These are phyloP conservation scores for Lathyrus tuberosus DNA, from an alignment of 306 rosid genomes.

Conservation along the genomic window DNA sequence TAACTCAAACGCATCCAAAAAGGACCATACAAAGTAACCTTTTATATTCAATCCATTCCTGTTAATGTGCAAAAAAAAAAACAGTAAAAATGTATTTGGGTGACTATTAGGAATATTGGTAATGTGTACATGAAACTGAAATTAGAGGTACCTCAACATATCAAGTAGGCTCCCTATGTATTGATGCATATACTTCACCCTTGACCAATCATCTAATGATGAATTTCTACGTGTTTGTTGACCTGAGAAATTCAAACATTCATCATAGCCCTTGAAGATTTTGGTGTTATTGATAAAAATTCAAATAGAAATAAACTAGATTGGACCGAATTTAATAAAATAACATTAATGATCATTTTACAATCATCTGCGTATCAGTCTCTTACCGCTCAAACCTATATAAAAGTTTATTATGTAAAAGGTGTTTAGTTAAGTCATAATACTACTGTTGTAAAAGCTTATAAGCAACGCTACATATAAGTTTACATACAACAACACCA, in stretches of 20 bases:
- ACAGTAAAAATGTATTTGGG: no score
- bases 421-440: no score
- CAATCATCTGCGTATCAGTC: no score
- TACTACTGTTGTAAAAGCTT: no score
- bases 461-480: no score
- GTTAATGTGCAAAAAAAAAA: background rate
- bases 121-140: background rate
- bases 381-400: no score
- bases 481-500: no score
- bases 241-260: constrained; percentile 42
- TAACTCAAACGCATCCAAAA: constrained; percentile 42
- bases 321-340: no score
- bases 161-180: constrained; percentile 50
- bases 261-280: background rate
- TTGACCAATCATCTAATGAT: constrained; percentile 56
- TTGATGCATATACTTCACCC: constrained; percentile 51
- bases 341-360: no score
- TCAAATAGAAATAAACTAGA: background rate
- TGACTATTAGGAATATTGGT: no score
- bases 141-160: constrained; percentile 53
- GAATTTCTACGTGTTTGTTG: constrained; percentile 52
- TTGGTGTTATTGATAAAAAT: background rate
- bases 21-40: constrained; percentile 52
- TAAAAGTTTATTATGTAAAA: no score
- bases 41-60: constrained; percentile 63